Base-by-base conservation (phyloP, 352 stramenopile genomes). In the Phytophthora rubi region DNA sequence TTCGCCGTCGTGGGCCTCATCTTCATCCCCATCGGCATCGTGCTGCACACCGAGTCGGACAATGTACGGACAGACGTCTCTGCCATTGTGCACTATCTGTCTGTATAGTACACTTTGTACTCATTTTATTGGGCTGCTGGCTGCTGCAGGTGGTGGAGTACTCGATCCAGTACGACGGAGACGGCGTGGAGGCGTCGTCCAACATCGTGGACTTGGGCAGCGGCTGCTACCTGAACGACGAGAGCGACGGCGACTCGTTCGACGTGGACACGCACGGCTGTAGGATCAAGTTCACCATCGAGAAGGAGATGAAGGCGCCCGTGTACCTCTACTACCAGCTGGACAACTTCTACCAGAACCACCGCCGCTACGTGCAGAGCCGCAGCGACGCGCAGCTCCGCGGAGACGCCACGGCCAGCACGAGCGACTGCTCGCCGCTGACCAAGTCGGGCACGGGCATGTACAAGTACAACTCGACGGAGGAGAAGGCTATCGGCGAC, bases 341-440 rank as follows among this genome's bases (percentile, higher is more conserved):
- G 32, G 90, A 97, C 67, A 99, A 99, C 81, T 99, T 99, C 80
- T 99, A 99, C 85, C 98, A 99, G 86, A 99, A 99, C 83, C 97
- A 99, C 81, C 86, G 97, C 35, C 87, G 87, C 37, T 99, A 99
- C 77, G 82, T 96, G 18, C 88, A 88, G 62, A 98, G 88, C 51
- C 80, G 89, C 48, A 98, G 97, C 71, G 83, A 97, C 55, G 88
- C 82, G 63, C 97, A 99, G 79, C 79, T 98, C 44, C 80, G 82
- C 21, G 90, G 91, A 51, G 79, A 91, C 32, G 81, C 86, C 44
- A 71, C 68, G 1, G 80, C 83, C 16, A 91, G 79, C 62, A 85
- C 63, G 3, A 81, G 71, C 37, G 79, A 96, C 59, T 99, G 96
- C 76, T 82, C 93, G 39, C 94, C 94, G 26, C 75, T 98, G 15